phyloP scores from a whole-genome alignment of 1,284 basidiomycete genomes.

The Ceratobasidium sp. region DNA sequence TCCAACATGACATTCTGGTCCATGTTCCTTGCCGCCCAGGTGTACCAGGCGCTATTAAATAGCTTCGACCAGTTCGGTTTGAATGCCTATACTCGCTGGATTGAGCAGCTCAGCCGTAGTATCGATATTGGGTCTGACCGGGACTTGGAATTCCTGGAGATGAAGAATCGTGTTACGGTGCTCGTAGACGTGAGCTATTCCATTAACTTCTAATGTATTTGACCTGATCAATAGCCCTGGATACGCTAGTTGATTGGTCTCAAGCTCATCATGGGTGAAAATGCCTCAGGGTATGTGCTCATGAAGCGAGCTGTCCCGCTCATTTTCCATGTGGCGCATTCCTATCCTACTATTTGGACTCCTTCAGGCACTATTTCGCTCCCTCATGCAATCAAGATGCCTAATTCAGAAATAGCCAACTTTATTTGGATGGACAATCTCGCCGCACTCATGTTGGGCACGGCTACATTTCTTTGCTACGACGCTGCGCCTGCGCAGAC shows the following conservation, averaged over 20 bases:
- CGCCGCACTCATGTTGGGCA: slow-evolving; percentile 14
- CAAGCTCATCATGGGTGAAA: slow-evolving; percentile 18
- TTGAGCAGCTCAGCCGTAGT: slow-evolving; percentile 3
- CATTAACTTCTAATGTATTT: too few species aligned
- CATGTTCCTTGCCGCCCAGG: slow-evolving; percentile 27
- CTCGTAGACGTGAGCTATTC: slow-evolving; percentile 10
- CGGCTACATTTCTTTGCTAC: slow-evolving; percentile 13
- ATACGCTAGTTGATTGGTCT: slow-evolving; percentile 1
- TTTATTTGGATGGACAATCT: slow-evolving; percentile 34
- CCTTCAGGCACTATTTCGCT: not conserved
- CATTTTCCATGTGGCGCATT: not conserved
- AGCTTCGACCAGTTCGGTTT: slow-evolving; percentile 13
- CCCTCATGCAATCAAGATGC: not conserved
- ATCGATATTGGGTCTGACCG: not conserved
- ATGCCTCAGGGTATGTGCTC: slow-evolving; percentile 22
- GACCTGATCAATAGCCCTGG: not conserved
- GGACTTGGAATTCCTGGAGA: not conserved
- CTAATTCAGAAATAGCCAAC: not conserved
- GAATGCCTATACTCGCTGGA: not conserved
- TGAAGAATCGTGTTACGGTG: not conserved
- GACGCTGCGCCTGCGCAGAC: not conserved
- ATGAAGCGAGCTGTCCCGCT: slow-evolving; percentile 8
- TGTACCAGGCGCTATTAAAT: slow-evolving; percentile 25
- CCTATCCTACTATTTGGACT: slow-evolving; percentile 17
- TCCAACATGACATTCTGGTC: slow-evolving; percentile 15